These are phyloP conservation scores for Ophiostoma montium DNA, from an alignment of 2,329 filamentous ascomycete species.

Conservation along the genomic window DNA sequence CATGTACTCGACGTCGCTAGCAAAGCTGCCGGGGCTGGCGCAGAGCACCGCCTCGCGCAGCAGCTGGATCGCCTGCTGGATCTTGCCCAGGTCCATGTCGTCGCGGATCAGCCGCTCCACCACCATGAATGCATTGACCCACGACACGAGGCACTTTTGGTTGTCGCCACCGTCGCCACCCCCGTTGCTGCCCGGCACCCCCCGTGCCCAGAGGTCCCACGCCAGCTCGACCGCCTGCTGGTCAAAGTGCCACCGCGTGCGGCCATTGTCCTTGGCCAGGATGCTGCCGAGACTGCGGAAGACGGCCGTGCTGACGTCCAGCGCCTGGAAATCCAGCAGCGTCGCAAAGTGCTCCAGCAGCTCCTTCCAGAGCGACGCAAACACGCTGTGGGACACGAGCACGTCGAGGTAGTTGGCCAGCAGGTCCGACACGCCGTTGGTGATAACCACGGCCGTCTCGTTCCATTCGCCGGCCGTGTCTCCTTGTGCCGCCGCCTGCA, in stretches of 20 bases:
- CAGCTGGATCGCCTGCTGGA: constrained; percentile 55
- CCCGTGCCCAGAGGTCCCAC: constrained; percentile 57
- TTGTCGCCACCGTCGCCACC: constrained; percentile 49
- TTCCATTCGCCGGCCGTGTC: constrained; percentile 45
- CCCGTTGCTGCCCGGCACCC: constrained; percentile 40
- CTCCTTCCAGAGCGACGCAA: constrained; percentile 61
- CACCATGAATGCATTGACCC: constrained; percentile 60
- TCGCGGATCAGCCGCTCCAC: constrained; percentile 62
- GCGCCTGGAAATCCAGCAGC: constrained; percentile 45
- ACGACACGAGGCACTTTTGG: constrained; percentile 74
- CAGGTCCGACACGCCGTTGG: constrained; percentile 58
- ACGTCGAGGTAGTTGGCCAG: constrained; percentile 64
- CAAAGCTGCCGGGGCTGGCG: constrained; percentile 53
- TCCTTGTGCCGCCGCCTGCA: constrained; percentile 26
- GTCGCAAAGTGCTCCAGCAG: constrained; percentile 55
- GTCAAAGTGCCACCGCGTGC: constrained; percentile 29
- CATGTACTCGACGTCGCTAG: constrained; percentile 56
- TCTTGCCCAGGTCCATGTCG: constrained; percentile 46
- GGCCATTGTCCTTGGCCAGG: constrained; percentile 35
- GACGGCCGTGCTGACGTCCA: constrained; percentile 58
- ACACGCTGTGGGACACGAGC: constrained; percentile 50
- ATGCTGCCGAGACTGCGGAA: constrained; percentile 55
- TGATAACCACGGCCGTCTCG: constrained; percentile 60
- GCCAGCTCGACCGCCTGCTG: constrained; percentile 42
- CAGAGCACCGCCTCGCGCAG: constrained; percentile 57